Evolutionary conservation across 139 green algal genomes (phyloP).

Genomic region (Chlorella vulgaris): DNA sequence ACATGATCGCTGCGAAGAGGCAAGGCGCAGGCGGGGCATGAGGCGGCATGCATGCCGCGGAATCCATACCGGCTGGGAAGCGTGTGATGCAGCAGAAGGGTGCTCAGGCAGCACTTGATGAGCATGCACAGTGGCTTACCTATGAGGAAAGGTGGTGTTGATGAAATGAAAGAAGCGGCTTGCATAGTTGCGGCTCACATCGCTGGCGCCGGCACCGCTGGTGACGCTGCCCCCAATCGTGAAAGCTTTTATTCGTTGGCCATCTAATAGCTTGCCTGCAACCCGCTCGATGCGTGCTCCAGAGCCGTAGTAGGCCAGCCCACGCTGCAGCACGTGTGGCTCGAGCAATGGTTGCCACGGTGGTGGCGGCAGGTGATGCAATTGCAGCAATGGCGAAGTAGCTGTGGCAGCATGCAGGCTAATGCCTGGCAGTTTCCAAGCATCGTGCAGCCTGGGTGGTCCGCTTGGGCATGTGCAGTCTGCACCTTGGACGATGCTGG

Average conservation of each 20-base stretch:
- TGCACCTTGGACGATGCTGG: background rate
- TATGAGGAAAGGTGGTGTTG: constrained; percentile 9
- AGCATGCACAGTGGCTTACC: background rate
- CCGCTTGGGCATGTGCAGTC: too few relatives aligned
- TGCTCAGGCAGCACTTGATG: too few relatives aligned
- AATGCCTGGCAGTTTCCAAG: too few relatives aligned
- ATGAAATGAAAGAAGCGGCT: background rate
- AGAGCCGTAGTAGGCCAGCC: constrained; percentile 8
- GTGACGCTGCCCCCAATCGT: constrained; percentile 8
- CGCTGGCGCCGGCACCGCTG: background rate
- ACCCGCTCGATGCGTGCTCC: background rate
- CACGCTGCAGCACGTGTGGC: background rate
- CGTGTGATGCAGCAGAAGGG: too few relatives aligned
- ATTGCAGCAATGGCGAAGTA: too few relatives aligned
- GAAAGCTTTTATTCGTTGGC: background rate
- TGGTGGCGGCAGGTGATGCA: background rate
- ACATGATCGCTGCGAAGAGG: background rate
- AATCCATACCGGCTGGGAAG: too few relatives aligned
- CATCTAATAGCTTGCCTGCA: background rate
- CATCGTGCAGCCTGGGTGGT: too few relatives aligned
- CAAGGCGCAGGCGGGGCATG: background rate
- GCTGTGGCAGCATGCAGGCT: too few relatives aligned
- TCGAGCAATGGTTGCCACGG: background rate
- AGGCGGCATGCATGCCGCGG: too few relatives aligned
- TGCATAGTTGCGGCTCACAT: background rate